Conservation (phyloP, 768 basidiomycete species). For the Tulasnella sp. region DNA sequence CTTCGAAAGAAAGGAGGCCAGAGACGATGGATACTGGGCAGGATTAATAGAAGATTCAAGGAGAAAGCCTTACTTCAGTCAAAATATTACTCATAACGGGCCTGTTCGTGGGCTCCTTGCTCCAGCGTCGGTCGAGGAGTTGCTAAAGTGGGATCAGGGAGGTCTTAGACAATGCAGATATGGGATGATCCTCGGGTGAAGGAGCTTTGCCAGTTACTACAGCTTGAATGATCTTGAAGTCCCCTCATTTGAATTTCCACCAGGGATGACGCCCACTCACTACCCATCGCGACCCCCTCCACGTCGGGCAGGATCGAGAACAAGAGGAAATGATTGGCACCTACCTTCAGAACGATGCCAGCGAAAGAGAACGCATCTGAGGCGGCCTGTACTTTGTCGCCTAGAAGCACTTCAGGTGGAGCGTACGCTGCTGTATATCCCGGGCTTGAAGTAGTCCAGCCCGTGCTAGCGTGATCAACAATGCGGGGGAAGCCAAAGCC, state of each 20-base stretch:
- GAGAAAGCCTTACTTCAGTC: neutral
- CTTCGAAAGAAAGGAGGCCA: too few relatives aligned
- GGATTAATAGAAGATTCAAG: too few relatives aligned
- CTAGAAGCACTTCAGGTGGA: neutral
- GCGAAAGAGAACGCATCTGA: neutral
- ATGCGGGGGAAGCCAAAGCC: conserved; percentile 2
- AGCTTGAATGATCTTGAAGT: neutral
- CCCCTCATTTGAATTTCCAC: neutral
- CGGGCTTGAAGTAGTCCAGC: conserved; percentile 2
- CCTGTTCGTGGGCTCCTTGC: neutral
- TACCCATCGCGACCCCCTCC: neutral
- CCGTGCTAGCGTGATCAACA: neutral
- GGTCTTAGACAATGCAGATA: neutral
- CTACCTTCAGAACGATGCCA: neutral
- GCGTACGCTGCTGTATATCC: neutral
- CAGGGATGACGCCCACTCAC: neutral
- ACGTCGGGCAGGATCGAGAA: neutral
- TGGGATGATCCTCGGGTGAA: neutral
- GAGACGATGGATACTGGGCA: too few relatives aligned
- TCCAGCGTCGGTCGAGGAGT: neutral
- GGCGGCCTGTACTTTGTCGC: neutral
- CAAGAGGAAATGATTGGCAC: neutral
- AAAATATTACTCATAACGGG: neutral
- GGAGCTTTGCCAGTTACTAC: neutral
- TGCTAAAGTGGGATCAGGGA: neutral